These are phyloP conservation scores for Coniochaeta hoffmannii DNA, from an alignment of 2,329 filamentous ascomycete species.

Conservation along the genomic window DNA sequence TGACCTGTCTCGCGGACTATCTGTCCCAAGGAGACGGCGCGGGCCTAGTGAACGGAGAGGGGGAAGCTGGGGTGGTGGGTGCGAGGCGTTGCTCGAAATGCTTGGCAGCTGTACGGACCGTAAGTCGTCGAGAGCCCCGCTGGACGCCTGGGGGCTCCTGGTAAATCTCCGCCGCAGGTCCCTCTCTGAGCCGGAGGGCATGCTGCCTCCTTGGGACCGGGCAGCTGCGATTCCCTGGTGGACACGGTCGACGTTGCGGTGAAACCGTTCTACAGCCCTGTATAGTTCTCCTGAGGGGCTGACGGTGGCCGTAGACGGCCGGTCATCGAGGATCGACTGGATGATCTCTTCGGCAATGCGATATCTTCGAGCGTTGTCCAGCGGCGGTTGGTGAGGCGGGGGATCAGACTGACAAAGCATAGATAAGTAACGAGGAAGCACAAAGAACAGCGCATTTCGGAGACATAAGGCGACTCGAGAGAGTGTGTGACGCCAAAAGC, in stretches of 20 bases:
- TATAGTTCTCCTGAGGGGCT: slow-evolving; percentile 35
- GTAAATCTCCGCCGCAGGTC: slow-evolving; percentile 28
- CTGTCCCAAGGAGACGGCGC: not conserved
- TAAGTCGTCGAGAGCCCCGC: not conserved
- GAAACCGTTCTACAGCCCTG: slow-evolving; percentile 32
- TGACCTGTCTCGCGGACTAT: slow-evolving; percentile 16
- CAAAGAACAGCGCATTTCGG: not conserved
- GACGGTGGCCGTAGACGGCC: slow-evolving; percentile 25
- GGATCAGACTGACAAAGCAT: slow-evolving; percentile 1
- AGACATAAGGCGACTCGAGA: not conserved
- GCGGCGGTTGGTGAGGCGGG: not conserved
- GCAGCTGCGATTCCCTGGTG: slow-evolving; percentile 7
- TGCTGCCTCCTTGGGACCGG: slow-evolving; percentile 17
- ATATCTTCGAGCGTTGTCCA: slow-evolving; percentile 11
- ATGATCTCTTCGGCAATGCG: slow-evolving; percentile 24
- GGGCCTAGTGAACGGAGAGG: slow-evolving; percentile 25
- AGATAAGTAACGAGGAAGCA: not conserved
- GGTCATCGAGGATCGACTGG: slow-evolving; percentile 30
- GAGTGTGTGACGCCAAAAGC: no score
- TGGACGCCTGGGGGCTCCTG: slow-evolving; percentile 20
- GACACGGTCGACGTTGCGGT: slow-evolving; percentile 20
- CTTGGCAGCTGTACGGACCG: not conserved
- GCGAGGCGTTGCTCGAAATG: slow-evolving; percentile 8
- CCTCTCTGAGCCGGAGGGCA: slow-evolving; percentile 26
- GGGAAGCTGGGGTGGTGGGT: slow-evolving; percentile 25